Percentiles rank a stretch among this genome's conserved stretches.
Evolutionary conservation across 805 yeast species (phyloP).

Genomic region (Suhomyces xylopsoci): DNA sequence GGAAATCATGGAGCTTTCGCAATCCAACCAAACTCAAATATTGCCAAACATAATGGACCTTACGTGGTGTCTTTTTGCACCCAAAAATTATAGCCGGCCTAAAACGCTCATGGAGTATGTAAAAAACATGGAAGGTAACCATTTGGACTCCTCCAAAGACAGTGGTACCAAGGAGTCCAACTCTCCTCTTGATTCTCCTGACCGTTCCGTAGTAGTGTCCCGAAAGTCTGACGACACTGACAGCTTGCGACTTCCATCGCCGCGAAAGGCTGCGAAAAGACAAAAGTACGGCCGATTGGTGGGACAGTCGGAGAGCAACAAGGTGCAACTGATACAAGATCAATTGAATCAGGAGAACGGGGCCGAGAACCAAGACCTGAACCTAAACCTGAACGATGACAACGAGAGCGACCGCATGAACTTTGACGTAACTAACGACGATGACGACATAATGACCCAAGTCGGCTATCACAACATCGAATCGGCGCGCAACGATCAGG

Average conservation of each 20-base stretch:
- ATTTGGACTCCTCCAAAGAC: constrained; percentile 1
- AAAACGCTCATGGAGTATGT: constrained; percentile 20
- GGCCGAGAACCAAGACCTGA: constrained; percentile 1
- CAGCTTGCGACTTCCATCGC: constrained; percentile 47
- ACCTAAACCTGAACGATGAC: background rate
- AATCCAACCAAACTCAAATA: constrained; percentile 10
- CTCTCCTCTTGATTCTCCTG: background rate
- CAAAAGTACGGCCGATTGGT: constrained; percentile 47
- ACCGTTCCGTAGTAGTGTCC: background rate
- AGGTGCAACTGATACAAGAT: background rate
- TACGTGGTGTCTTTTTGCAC: constrained; percentile 58
- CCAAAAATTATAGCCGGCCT: constrained; percentile 26
- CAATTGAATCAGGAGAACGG: background rate
- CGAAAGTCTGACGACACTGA: background rate
- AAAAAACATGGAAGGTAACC: constrained; percentile 7
- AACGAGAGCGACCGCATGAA: constrained; percentile 5
- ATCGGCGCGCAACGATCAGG: constrained; percentile 16
- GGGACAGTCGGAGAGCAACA: constrained; percentile 22
- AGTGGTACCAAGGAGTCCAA: background rate
- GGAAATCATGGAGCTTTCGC: constrained; percentile 43
- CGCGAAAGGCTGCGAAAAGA: constrained; percentile 42
- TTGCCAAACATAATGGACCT: constrained; percentile 44
- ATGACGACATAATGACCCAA: constrained; percentile 18
- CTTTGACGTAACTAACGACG: constrained; percentile 18
- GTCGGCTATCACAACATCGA: constrained; percentile 22